Evolutionary conservation across 2,329 filamentous ascomycete genomes (phyloP), one percentile per base, ranked within the genome.

Genomic region (Cyphellophora attinorum): DNA sequence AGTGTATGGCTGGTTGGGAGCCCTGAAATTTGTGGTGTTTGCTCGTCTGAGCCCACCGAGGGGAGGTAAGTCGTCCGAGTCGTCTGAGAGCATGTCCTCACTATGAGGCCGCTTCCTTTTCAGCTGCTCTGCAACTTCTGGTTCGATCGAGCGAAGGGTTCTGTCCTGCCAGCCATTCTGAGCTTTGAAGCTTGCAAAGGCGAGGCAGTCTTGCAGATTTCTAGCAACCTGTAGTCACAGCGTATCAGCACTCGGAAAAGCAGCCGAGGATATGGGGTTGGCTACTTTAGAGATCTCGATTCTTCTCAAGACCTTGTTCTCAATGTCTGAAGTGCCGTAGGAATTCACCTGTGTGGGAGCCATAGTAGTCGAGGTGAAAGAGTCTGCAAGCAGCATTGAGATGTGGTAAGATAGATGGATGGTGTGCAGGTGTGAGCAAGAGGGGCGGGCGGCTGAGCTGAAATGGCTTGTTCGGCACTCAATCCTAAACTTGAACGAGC

Each of bases 101-200:
- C 65, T 68, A 46, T 67, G 67, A 35, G 79, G 68, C 50, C 81
- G 74, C 61, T 80, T 82, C 49, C 79, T 73, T 62, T 81, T 76
- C 55, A 88, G 70, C 61, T 89, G 76, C 55, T 86, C 75, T 55
- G 89, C 81, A 44, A 89, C 67, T 56, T 80, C 82, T 33, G 85
- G 85, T 61, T 93, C 85, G 62, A 94, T 85, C 42, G 71, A 79
- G 56, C 86, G 84, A 53, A 93, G 75, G 44, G 81, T 84, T 56
- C 93, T 73, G 59, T 91, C 84, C 61, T 95, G 82, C 79, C 86
- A 93, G 57, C 88, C 88, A 65, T 93, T 82, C 62, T 93, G 86
- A 48, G 91, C 86, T 66, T 96, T 96, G 73, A 95, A 91, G 61
- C 93, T 91, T 56, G 91, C 91, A 45, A 96, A 76, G 39, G 91